These are phyloP conservation scores for Penstemon davidsonii DNA, from an alignment of 257 asterid genomes.

Conservation along the genomic window DNA sequence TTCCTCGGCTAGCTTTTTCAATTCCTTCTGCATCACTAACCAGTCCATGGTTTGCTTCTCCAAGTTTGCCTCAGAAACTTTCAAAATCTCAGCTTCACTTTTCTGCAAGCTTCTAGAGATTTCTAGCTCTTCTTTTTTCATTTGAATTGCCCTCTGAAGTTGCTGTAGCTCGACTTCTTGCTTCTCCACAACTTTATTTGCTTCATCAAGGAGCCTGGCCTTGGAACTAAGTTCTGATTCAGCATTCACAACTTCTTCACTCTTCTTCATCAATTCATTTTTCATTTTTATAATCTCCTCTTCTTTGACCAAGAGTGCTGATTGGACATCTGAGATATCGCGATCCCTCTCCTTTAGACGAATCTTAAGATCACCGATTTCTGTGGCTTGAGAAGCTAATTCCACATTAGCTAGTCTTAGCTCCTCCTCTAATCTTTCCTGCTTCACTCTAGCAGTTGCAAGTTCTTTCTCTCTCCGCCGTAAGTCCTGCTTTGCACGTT, in stretches of 20 bases:
- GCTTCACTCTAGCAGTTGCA: conserved; percentile 49
- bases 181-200: conserved; percentile 55
- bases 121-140: conserved; percentile 64
- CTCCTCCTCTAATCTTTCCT: conserved; percentile 71
- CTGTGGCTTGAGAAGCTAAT: conserved; percentile 65
- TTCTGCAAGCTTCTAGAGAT: conserved; percentile 38
- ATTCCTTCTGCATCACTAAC: conserved; percentile 65
- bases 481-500: conserved; percentile 56
- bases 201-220: conserved; percentile 57
- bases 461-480: conserved; percentile 54
- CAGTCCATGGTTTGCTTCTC: conserved; percentile 78
- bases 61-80: conserved; percentile 55
- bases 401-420: conserved; percentile 51
- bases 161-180: conserved; percentile 72
- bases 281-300: conserved; percentile 60
- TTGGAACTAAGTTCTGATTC: conserved; percentile 63
- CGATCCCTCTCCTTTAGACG: conserved; percentile 54
- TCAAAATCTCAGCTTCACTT: conserved; percentile 54
- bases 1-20: conserved; percentile 61
- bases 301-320: conserved; percentile 51
- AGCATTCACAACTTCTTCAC: conserved; percentile 53
- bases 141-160: conserved; percentile 51
- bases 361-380: conserved; percentile 62
- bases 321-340: conserved; percentile 51
- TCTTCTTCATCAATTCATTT: conserved; percentile 51